Evolutionary conservation across 352 stramenopile species (phyloP).

Genomic region (Pythium utonaiense): DNA sequence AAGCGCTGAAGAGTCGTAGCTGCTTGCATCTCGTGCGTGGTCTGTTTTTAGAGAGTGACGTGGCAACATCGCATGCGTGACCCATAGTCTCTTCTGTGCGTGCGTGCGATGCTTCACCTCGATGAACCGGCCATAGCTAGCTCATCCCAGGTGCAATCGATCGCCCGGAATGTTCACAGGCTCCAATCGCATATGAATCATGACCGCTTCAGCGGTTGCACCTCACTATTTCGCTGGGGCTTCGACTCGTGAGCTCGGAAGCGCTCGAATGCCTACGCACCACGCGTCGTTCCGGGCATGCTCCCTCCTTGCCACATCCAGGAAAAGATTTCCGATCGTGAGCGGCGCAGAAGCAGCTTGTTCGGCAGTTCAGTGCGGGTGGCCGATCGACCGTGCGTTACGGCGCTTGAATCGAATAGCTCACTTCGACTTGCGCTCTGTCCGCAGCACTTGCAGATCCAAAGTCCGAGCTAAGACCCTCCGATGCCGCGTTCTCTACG

Average conservation of each 20-base stretch:
- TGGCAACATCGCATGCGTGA: background rate
- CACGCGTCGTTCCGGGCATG: background rate
- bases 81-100: background rate
- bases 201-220: background rate
- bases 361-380: no score
- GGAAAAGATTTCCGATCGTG: background rate
- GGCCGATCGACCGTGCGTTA: background rate
- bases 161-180: background rate
- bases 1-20: no score
- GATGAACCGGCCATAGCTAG: background rate
- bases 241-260: conserved; percentile 2
- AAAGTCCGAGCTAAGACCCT: background rate
- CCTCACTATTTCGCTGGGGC: background rate
- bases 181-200: background rate
- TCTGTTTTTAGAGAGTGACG: background rate
- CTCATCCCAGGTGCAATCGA: background rate
- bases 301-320: background rate
- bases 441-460: background rate
- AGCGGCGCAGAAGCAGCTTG: background rate
- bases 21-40: background rate
- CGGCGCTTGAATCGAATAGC: no score
- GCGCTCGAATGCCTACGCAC: background rate
- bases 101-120: background rate
- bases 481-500: background rate
- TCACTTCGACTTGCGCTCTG: background rate